Evolutionary conservation across 805 yeast species (phyloP).

Genomic region (Yarrowia divulgata): DNA sequence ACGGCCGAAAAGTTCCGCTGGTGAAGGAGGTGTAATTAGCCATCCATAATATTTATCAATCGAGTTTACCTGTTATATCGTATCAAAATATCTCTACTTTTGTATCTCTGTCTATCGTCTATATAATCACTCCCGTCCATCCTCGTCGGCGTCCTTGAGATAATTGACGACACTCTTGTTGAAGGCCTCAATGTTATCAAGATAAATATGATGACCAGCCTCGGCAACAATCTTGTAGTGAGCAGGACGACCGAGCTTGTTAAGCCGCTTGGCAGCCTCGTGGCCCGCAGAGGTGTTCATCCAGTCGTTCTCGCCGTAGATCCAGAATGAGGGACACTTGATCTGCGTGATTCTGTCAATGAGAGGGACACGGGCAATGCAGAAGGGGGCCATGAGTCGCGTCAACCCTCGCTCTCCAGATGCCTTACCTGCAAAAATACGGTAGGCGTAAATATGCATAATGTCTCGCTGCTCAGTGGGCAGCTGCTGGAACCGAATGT

Average conservation of each 20-base stretch:
- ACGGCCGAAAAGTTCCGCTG: background rate
- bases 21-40: background rate
- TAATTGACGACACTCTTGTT: conserved; percentile 49
- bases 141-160: conserved; percentile 35
- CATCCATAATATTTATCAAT: too few species aligned
- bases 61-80: too few species aligned
- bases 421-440: conserved; percentile 83
- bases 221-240: conserved; percentile 56
- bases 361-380: conserved; percentile 81
- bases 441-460: conserved; percentile 81
- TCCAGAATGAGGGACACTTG: conserved; percentile 76
- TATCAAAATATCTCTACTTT: too few species aligned
- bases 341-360: conserved; percentile 58
- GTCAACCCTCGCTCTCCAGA: conserved; percentile 93
- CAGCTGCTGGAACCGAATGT: conserved; percentile 75
- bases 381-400: conserved; percentile 87
- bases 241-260: conserved; percentile 46
- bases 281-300: conserved; percentile 58
- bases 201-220: conserved; percentile 81
- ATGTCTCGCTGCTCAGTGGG: conserved; percentile 55
- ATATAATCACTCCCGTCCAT: background rate
- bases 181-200: conserved; percentile 67
- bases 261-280: conserved; percentile 50
- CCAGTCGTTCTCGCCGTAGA: conserved; percentile 85
- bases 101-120: background rate